phyloP scores from a whole-genome alignment of 2,329 filamentous ascomycete species.

The Talaromyces rugulosus region DNA sequence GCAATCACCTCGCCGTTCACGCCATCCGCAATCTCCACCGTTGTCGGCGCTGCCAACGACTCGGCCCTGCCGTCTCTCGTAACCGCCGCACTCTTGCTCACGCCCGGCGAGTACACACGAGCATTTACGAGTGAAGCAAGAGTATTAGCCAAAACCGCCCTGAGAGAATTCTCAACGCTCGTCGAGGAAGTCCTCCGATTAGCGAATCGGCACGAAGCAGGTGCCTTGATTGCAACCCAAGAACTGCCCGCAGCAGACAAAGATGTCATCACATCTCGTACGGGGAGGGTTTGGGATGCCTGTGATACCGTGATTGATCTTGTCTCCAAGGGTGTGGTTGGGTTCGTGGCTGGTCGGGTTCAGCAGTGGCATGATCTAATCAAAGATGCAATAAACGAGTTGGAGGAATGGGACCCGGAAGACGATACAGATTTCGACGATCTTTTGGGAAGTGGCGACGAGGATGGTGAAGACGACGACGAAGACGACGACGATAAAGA shows the following conservation, averaged over 20 bases:
- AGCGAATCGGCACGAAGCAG: conserved; percentile 37
- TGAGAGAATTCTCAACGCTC: conserved; percentile 61
- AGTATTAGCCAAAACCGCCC: conserved; percentile 53
- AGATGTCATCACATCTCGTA: conserved; percentile 59
- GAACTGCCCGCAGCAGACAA: conserved; percentile 32
- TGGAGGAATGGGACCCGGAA: conserved; percentile 83
- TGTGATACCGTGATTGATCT: conserved; percentile 70
- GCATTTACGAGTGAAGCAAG: conserved; percentile 62
- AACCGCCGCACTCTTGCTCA: conserved; percentile 64
- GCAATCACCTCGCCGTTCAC: conserved; percentile 85
- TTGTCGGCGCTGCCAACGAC: conserved; percentile 68
- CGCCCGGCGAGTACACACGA: conserved; percentile 57
- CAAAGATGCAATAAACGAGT: conserved; percentile 76
- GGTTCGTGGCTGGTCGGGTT: conserved; percentile 66
- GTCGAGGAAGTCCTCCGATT: conserved; percentile 54
- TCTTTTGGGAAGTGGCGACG: conserved; percentile 27
- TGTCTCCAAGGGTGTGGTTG: conserved; percentile 63
- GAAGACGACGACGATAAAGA: conserved; percentile 15
- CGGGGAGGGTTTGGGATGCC: conserved; percentile 76
- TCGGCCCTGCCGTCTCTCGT: conserved; percentile 72
- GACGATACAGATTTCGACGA: conserved; percentile 48
- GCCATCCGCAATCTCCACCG: conserved; percentile 65
- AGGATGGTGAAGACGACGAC: conserved; percentile 16
- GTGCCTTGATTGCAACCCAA: conserved; percentile 16
- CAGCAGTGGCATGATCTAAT: conserved; percentile 71